These are phyloP conservation scores for Pestalotiopsis fici DNA, from an alignment of 2,329 filamentous ascomycete species.

Conservation along the genomic window DNA sequence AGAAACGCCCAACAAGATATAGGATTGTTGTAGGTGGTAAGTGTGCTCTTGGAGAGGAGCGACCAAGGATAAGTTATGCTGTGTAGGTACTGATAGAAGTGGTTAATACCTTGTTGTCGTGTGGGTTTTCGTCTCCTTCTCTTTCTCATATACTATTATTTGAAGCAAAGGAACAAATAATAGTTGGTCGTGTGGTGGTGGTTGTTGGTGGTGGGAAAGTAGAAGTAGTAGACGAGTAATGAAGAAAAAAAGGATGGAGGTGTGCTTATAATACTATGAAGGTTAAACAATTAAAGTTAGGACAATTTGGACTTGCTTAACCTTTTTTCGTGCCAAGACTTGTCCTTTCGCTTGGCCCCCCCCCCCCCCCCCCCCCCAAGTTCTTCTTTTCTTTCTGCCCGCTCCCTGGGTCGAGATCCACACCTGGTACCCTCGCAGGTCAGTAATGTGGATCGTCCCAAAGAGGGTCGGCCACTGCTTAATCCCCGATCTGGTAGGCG, in stretches of 20 bases:
- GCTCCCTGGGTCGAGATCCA: conserved; percentile 15
- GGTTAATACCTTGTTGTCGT: too few species aligned
- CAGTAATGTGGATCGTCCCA: conserved; percentile 25
- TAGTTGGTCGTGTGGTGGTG: conserved; percentile 7
- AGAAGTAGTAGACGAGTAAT: conserved; percentile 6
- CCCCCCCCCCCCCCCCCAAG: conserved; percentile 21
- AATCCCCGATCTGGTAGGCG: conserved; percentile 8
- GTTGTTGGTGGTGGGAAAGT: conserved; percentile 10
- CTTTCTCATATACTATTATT: too few species aligned
- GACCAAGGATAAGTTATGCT: too few species aligned
- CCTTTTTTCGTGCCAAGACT: conserved; percentile 14
- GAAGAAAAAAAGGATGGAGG: conserved; percentile 1
- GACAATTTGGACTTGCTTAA: conserved; percentile 10
- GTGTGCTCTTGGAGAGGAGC: too few species aligned
- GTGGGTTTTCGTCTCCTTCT: too few species aligned
- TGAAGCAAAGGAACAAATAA: neutral
- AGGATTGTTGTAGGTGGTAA: neutral
- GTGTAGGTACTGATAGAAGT: too few species aligned
- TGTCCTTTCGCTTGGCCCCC: conserved; percentile 20
- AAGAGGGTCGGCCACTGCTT: conserved; percentile 18
- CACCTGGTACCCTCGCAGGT: conserved; percentile 18
- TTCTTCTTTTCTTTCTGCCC: conserved; percentile 11
- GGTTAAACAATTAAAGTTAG: conserved; percentile 9
- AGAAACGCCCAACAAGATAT: too few species aligned
- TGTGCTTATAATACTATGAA: conserved; percentile 1